Conservation (phyloP, 352 stramenopile species). For the Phytophthora cactorum region DNA sequence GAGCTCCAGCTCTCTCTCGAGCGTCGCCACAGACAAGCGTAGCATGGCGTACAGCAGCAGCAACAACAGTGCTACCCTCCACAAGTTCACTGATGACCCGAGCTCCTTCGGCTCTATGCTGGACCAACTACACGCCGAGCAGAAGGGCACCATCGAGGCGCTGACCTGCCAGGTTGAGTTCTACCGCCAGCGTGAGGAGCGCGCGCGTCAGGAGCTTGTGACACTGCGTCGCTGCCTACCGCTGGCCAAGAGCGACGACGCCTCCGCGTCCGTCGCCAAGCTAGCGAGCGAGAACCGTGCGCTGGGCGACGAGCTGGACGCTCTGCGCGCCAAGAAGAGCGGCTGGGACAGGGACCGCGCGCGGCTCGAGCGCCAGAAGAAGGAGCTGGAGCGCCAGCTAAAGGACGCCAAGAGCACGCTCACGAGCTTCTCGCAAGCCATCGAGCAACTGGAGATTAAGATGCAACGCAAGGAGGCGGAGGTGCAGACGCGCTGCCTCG, state of each 20-base stretch:
- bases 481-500: conserved; percentile 56
- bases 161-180: conserved; percentile 79
- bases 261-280: conserved; percentile 41
- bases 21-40: conserved; percentile 27
- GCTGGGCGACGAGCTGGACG: conserved; percentile 68
- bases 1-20: conserved; percentile 42
- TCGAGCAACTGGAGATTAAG: conserved; percentile 83
- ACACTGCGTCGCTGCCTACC: conserved; percentile 55
- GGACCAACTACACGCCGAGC: conserved; percentile 80
- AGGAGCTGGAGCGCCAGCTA: conserved; percentile 63
- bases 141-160: conserved; percentile 86
- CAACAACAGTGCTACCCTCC: conserved; percentile 25
- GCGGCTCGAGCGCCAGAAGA: conserved; percentile 49
- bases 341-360: conserved; percentile 51
- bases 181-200: conserved; percentile 78
- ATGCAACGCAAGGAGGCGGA: conserved; percentile 77
- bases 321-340: conserved; percentile 43
- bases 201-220: conserved; percentile 66
- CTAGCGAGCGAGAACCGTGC: conserved; percentile 63
- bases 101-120: conserved; percentile 63
- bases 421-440: conserved; percentile 63
- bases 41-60: conserved; percentile 23
- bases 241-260: conserved; percentile 32
- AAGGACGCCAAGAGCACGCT: conserved; percentile 65
- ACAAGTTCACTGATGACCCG: conserved; percentile 45